Conservation (phyloP, 169 alveolate genomes). For the Toxoplasma gondii region DNA sequence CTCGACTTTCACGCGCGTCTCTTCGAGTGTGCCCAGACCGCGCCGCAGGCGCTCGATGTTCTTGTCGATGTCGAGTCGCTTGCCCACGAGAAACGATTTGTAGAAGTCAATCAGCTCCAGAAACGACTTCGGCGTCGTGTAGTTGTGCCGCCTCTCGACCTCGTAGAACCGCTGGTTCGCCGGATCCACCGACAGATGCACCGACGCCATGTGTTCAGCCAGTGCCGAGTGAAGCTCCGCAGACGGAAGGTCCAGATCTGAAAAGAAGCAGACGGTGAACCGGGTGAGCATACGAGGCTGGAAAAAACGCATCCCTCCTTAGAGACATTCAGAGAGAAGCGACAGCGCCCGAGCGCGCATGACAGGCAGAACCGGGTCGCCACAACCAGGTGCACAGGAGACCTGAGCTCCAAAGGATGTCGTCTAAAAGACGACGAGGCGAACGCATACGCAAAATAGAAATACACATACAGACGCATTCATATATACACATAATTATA, state of each 20-base stretch:
- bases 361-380: no score
- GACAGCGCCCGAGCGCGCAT: no score
- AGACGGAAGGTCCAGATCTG: constrained; percentile 70
- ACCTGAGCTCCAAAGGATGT: no score
- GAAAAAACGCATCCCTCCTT: no score
- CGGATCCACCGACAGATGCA: constrained; percentile 92
- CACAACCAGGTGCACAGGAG: no score
- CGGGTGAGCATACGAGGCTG: neutral
- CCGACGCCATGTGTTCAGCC: constrained; percentile 94
- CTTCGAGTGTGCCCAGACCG: constrained; percentile 90
- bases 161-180: constrained; percentile 89
- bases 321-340: no score
- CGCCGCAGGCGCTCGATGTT: constrained; percentile 87
- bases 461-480: no score
- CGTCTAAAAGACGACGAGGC: no score
- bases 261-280: neutral
- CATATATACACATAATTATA: neutral
- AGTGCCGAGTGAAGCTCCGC: constrained; percentile 85
- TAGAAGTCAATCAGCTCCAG: constrained; percentile 94
- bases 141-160: constrained; percentile 93
- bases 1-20: constrained; percentile 89
- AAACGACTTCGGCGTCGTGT: constrained; percentile 96
- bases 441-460: no score
- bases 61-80: constrained; percentile 84
- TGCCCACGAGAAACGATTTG: constrained; percentile 86